phyloP scores from a whole-genome alignment of 805 yeast species.

The Nakazawaea wyomingensis region DNA sequence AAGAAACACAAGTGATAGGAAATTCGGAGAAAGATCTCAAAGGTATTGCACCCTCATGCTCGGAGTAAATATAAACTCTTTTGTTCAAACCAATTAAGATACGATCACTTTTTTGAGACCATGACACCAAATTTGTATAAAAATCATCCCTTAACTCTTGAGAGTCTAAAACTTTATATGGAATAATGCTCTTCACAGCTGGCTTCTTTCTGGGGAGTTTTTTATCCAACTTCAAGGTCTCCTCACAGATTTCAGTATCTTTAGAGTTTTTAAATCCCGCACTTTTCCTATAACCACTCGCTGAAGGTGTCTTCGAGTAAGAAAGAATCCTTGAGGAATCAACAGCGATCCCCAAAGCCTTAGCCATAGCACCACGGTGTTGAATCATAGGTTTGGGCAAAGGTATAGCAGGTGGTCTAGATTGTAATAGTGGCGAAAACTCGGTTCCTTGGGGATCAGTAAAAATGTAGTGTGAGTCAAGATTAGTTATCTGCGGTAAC shows the following conservation, averaged over 20 bases:
- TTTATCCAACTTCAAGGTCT: too few species aligned
- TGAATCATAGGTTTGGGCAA: conserved; percentile 2
- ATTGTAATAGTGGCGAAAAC: too few species aligned
- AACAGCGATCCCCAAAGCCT: conserved; percentile 40
- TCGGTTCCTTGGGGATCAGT: too few species aligned
- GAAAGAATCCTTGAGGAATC: conserved; percentile 36
- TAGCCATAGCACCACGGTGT: conserved; percentile 39
- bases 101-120: conserved; percentile 49
- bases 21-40: conserved; percentile 36
- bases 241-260: too few species aligned
- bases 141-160: conserved; percentile 73
- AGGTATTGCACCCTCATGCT: conserved; percentile 39
- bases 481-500: neutral
- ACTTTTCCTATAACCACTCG: too few species aligned
- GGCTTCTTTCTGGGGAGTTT: neutral
- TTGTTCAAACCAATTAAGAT: conserved; percentile 65
- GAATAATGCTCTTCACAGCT: conserved; percentile 17
- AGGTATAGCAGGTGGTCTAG: neutral
- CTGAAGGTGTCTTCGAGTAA: conserved; percentile 12
- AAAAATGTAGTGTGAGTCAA: too few species aligned
- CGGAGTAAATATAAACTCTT: conserved; percentile 61
- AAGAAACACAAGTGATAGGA: conserved; percentile 52
- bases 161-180: conserved; percentile 56
- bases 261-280: too few species aligned
- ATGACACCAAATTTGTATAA: conserved; percentile 68